These are phyloP conservation scores for Dothideomycetidae sp. DNA, from an alignment of 2,329 filamentous ascomycete genomes.

Conservation along the genomic window DNA sequence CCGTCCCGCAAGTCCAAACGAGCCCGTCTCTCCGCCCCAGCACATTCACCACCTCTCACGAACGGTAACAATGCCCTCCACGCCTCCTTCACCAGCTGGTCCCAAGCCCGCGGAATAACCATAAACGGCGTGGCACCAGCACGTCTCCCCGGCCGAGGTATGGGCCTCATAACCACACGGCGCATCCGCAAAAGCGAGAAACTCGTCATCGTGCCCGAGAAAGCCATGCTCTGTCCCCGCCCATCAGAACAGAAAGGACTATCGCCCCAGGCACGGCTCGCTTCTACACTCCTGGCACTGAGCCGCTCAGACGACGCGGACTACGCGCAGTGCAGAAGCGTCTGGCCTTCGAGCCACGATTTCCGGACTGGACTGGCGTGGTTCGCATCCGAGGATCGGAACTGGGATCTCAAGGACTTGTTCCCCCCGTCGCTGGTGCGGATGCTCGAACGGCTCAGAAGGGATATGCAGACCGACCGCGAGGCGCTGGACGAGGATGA, in stretches of 20 bases:
- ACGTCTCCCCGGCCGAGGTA: slow-evolving; percentile 54
- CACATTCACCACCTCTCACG: too few species aligned
- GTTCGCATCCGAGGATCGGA: slow-evolving; percentile 29
- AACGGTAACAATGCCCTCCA: slow-evolving; percentile 16
- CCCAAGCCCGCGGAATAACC: slow-evolving; percentile 45
- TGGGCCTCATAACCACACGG: slow-evolving; percentile 61
- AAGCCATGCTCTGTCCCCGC: slow-evolving; percentile 49
- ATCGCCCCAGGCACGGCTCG: slow-evolving; percentile 51
- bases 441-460: slow-evolving; percentile 18
- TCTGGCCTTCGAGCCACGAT: slow-evolving; percentile 50
- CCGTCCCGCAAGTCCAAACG: too few species aligned
- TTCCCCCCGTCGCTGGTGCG: slow-evolving; percentile 26
- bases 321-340: slow-evolving; percentile 43
- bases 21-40: too few species aligned
- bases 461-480: slow-evolving; percentile 19
- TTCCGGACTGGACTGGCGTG: slow-evolving; percentile 43
- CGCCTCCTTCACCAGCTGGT: slow-evolving; percentile 54
- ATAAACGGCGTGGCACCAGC: slow-evolving; percentile 54
- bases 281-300: slow-evolving; percentile 26
- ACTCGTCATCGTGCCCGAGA: slow-evolving; percentile 51
- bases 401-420: slow-evolving; percentile 25
- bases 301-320: neutral
- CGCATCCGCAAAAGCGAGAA: slow-evolving; percentile 47
- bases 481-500: slow-evolving; percentile 8
- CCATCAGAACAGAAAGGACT: slow-evolving; percentile 19